Conservation (phyloP, 1,139 yeast genomes). For the Zhuliangozyma parablackwelliae region DNA sequence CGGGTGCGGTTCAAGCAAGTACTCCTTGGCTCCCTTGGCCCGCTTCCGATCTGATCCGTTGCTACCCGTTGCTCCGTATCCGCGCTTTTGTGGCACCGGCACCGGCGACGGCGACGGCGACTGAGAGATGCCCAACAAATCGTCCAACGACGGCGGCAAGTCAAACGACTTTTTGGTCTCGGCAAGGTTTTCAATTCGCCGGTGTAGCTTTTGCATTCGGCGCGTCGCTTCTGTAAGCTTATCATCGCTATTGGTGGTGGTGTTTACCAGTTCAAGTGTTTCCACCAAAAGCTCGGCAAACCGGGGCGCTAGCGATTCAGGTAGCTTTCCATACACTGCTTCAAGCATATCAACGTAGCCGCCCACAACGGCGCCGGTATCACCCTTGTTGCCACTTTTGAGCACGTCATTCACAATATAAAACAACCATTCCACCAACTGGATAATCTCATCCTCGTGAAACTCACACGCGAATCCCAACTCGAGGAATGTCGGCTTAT, state of each 20-base stretch:
- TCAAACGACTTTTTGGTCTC: constrained; percentile 9
- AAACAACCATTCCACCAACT: constrained; percentile 17
- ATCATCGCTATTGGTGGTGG: too few species aligned
- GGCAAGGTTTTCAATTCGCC: constrained; percentile 3
- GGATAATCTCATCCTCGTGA: constrained; percentile 9
- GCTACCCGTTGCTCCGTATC: too few species aligned
- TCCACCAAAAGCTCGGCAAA: too few species aligned
- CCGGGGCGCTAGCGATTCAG: too few species aligned
- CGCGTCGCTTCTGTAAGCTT: too few species aligned
- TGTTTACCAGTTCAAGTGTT: too few species aligned
- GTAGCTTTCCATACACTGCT: too few species aligned
- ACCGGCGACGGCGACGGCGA: constrained; percentile 1
- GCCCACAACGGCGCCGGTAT: too few species aligned
- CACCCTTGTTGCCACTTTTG: too few species aligned
- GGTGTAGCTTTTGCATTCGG: neutral
- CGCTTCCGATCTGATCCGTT: constrained; percentile 4
- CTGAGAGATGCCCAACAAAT: constrained; percentile 13
- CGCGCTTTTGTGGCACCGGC: too few species aligned
- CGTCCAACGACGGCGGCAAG: constrained; percentile 23
- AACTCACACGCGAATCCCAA: constrained; percentile 2
- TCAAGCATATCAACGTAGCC: too few species aligned
- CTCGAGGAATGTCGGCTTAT: constrained; percentile 4
- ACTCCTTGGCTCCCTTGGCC: constrained; percentile 11
- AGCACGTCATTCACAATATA: constrained; percentile 1
- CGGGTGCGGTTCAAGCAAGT: constrained; percentile 23